Base-by-base conservation (phyloP, 352 stramenopile species). In the Phytophthora podocarpi region DNA sequence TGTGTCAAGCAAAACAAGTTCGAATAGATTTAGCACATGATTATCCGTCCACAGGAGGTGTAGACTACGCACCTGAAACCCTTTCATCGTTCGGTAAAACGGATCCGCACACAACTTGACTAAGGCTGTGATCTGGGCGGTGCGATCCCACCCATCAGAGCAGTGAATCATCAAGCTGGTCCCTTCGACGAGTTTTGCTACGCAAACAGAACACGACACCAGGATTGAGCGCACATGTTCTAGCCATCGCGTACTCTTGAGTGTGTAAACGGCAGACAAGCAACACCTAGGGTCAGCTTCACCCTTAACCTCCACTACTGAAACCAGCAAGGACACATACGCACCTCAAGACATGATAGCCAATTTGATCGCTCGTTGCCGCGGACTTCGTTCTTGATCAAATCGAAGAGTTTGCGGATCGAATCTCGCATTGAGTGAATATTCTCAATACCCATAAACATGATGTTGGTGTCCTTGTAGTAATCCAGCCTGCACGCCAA, bases 91-190 rank as follows among this genome's bases (percentile, higher is more conserved):
- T 32, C 98, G 87, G 67, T 98, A 99, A 74, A 98, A 98, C 4
- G 97, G 96, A 79, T 99, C 97, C 27, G 99, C 76, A 23, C 99
- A 90, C 0, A 99, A 61, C 74, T 99, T 97, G 3, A 97, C 93
- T 21, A 99, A 66, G 4, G 89, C 89, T 7, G 85, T 86, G 20
- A 99, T 96, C 79, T 99, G 97, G 1, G 95, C 93, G 4, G 98
- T 99, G 16, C 98, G 85, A 78, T 99, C 98, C 98, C 98, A 99
- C 11, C 97, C 97, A 66, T 99, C 97, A 21, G 90, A 98, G 71
- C 98, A 99, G 68, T 99, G 97, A n/a, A 99, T 83, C 36, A 99
- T 68, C 11, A 99, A 85, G 31, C 97, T 97, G 4, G 94, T 90
- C 13, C 85, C 82, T 70, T 99, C 82, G 2, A 91, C 72, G 2